These are phyloP conservation scores for Hypholoma fasciculare DNA, from an alignment of 768 basidiomycete species.

Conservation along the genomic window DNA sequence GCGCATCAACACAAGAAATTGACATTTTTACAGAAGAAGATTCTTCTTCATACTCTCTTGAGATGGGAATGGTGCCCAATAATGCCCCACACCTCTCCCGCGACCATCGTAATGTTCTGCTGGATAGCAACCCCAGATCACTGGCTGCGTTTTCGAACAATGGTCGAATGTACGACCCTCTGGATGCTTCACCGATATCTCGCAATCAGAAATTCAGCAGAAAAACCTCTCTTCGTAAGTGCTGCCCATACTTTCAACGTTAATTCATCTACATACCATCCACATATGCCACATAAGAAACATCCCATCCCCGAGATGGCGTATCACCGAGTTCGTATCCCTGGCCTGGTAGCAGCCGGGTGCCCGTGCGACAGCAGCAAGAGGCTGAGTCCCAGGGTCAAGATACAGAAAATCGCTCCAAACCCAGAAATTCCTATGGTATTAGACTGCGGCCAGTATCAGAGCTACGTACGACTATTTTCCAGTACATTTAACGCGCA, in stretches of 20 bases:
- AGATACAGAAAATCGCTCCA: not conserved
- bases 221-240: not conserved
- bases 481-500: not conserved
- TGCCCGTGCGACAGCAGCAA: not conserved
- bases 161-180: too few species aligned
- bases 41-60: not conserved
- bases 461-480: slow-evolving; percentile 57
- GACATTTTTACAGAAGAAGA: not conserved
- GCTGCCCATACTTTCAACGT: not conserved
- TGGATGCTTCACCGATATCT: not conserved
- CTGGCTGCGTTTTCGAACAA: not conserved
- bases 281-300: not conserved
- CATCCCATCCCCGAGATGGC: not conserved
- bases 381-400: not conserved
- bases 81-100: not conserved
- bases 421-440: slow-evolving; percentile 31
- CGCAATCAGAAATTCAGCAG: not conserved
- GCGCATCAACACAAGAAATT: not conserved
- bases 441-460: slow-evolving; percentile 69
- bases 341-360: not conserved
- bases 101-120: not conserved
- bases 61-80: not conserved
- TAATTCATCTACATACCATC: not conserved
- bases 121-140: not conserved
- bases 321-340: not conserved